Evolutionary conservation across 2,329 filamentous ascomycete species (phyloP), one percentile per base, ranked within the genome.

Genomic region (Paracoccidioides brasiliensis): DNA sequence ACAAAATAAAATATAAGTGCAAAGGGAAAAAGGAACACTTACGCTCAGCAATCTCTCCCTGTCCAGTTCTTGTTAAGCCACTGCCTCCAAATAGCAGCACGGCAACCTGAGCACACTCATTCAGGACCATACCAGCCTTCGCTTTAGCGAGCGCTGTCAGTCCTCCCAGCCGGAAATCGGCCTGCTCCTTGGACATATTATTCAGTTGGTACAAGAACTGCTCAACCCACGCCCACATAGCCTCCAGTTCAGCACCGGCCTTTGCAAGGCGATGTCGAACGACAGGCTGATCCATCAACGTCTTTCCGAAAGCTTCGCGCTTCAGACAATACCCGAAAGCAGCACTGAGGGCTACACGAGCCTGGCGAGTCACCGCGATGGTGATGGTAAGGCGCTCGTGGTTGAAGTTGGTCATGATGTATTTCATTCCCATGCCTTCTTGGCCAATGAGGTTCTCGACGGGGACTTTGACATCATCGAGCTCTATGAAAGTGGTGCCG

Each of bases 351-450:
- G 80, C 82, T 2, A 85, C 81, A 7, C 79, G 75, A 0, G 83
- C 76, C 63, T 82, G 76, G 2, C 85, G 75, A 1, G 83, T 85
- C 0, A 79, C 78, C 0, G 79, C 78, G 12, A 88, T 79, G 0
- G 81, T 76, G 59, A 89, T 86, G 14, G 76, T 77, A 9, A 89
- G 73, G 0, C 85, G 79, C 68, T 90, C 86, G 67, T 89, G 85
- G 71, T 89, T 89, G 78, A 89, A 89, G 70, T 89, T 87, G 54
- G 80, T 84, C 83, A 86, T 87, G 64, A 86, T 80, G 64, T 86
- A 86, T 57, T 75, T 78, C 84, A 90, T 88, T 4, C 86, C 86
- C 63, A 79, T 72, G 9, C 84, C 85, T 67, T 89, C 85, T 22
- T 75, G 62, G 3, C 85, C 86, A 56, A 90, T 80, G 6, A 89